Base-by-base conservation (phyloP, 257 asterid genomes). In the Dorcoceras hygrometricum region DNA sequence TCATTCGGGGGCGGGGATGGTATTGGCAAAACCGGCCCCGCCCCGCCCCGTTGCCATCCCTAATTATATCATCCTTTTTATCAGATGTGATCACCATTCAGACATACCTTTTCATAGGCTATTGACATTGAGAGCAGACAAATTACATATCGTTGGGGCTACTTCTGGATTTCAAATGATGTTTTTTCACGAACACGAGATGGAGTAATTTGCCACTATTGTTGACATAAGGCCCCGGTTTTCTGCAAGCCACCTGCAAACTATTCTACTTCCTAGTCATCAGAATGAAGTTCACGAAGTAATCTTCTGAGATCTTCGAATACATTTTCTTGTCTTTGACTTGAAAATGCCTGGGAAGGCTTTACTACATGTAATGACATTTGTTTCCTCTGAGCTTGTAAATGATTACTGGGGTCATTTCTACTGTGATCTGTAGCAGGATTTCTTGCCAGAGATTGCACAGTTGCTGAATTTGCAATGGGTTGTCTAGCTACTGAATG, bases 301-400 rank as follows among this genome's bases (percentile, higher is more conserved):
- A 68, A 34, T 57, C 55, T 59, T 5, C 36, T 76, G 70, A 6
- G 80, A 62, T 74, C 83, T 82, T 43, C 82, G 82, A 83, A 67
- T 82, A 89, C 96, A 84, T 79, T 81, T 63, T 80, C 80, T 75
- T 81, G 87, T 14, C 62, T 72, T 39, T 70, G 82, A 73, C 81
- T 83, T 8, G 73, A 66, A 8, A 80, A 76, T 23, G 87, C 78
- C 48, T 77, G 70, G 63, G 50, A 58, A 28, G 75, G 75, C 62
- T 74, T 76, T 65, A 61, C 70, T 3, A 39, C 48, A 28, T 67
- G 88, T 25, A 23, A 24, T 4, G 79, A 69, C 0, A 58, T 62
- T 39, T 36, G 65, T 26, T 68, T 71, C 76, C 83, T 75, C 62
- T 68, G 50, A 39, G 18, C 50, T 39, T 39, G 82, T 19, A 76